Base-by-base conservation (phyloP, 2,329 filamentous ascomycete species). In the Alternaria brassicicola region DNA sequence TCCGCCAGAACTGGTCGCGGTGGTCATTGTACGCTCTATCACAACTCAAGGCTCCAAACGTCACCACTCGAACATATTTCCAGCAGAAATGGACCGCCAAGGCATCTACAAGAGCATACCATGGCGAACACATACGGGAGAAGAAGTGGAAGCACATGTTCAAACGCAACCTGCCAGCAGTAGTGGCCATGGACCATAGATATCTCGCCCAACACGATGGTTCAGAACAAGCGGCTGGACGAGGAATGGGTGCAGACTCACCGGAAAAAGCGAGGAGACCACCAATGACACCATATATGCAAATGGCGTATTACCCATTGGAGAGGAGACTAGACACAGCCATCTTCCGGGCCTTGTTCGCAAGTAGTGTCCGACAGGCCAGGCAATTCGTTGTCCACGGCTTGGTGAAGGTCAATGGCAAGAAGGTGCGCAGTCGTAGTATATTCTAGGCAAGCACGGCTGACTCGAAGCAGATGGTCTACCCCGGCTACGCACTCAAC, bases 81-180 rank as follows among this genome's bases (percentile, higher is more conserved):
- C 94, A 98, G 84, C 94, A 98, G 80, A 99, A 99, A 89, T 99
- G 94, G 94, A 79, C 81, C 1, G 91, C 94, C 71, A 99, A 99
- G 80, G 88, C 93, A 21, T 78, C 88, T 64, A 87, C 92, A 39
- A 89, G 95, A 67, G 88, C 85, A 63, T 99, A 98, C 79, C 95
- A 99, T 81, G 95, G 94, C 78, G 94, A 97, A 76, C 92, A 97
- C 75, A 89, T 99, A 67, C 88, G 89, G 65, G 95, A 99, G 82
- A 88, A 90, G 76, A 90, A 95, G 81, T 99, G 95, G 95, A 86
- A 91, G 79, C 90, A 91, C 76, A 93, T 97, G 86, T 99, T 99
- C 82, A 89, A 86, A 68, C 86, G 90, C 66, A 89, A 89, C 68
- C 83, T 97, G 60, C 86, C 89, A 59, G 89, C 91, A 58, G 93